phyloP scores from a whole-genome alignment of 225 moss, liverwort and hornwort species.

The Polytrichum commune region DNA sequence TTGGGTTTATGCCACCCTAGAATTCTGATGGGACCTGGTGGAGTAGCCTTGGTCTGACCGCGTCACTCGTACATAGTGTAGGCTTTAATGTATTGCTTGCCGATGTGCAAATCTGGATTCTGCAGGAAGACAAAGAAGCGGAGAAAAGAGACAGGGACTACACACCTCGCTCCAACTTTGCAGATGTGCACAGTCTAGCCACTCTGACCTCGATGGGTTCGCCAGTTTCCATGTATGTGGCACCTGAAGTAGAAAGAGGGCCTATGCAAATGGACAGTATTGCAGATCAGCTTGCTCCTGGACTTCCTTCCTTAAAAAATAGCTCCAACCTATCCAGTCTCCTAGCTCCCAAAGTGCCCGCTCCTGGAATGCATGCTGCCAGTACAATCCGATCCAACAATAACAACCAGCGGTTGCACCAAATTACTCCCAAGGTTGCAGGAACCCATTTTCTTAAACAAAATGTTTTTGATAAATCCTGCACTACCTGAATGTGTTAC shows the following conservation, averaged over 20 bases:
- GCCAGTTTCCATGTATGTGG: slow-evolving; percentile 36
- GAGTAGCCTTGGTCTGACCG: too few relatives aligned
- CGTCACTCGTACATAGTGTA: neutral
- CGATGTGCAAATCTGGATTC: neutral
- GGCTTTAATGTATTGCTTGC: neutral
- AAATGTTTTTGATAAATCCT: neutral
- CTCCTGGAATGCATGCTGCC: slow-evolving; percentile 22
- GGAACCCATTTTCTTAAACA: neutral
- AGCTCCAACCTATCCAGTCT: slow-evolving; percentile 31
- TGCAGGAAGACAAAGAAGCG: slow-evolving; percentile 58
- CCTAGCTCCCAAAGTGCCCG: slow-evolving; percentile 34
- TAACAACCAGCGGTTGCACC: slow-evolving; percentile 41
- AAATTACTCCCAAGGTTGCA: slow-evolving; percentile 48
- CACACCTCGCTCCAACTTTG: slow-evolving; percentile 31
- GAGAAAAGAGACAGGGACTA: slow-evolving; percentile 28
- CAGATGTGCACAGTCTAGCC: slow-evolving; percentile 37
- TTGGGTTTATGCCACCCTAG: neutral
- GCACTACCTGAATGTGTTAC: neutral
- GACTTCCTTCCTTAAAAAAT: slow-evolving; percentile 51
- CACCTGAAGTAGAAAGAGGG: slow-evolving; percentile 23
- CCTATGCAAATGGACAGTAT: slow-evolving; percentile 26
- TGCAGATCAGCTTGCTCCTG: slow-evolving; percentile 43
- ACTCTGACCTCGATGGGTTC: slow-evolving; percentile 36
- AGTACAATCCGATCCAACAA: too few relatives aligned
- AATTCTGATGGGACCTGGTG: neutral